Conservation (phyloP, 1,284 basidiomycete species). For the Rhodofomes roseus region DNA sequence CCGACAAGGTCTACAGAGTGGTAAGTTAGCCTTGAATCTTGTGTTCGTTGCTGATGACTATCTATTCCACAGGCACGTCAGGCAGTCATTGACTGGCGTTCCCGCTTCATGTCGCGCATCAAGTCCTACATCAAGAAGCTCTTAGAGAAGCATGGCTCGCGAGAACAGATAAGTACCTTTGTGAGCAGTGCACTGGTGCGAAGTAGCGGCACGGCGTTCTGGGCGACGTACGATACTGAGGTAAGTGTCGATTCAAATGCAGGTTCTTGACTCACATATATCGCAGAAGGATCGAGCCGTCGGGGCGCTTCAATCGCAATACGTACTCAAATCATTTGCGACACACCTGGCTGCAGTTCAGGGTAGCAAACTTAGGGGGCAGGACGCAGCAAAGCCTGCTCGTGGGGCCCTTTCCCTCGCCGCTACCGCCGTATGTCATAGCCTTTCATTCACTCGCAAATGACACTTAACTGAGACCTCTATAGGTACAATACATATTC, state of each 20-base stretch:
- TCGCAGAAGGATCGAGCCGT: not conserved
- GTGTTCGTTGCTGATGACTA: not conserved
- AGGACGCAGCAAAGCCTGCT: not conserved
- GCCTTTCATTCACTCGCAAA: too few species aligned
- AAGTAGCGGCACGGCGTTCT: too few species aligned
- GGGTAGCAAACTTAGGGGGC: not conserved
- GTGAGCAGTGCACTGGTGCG: too few species aligned
- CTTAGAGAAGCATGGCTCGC: not conserved
- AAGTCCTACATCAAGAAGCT: not conserved
- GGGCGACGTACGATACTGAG: too few species aligned
- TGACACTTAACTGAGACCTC: too few species aligned
- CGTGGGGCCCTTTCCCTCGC: not conserved
- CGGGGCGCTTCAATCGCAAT: not conserved
- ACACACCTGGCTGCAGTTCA: not conserved
- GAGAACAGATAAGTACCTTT: too few species aligned
- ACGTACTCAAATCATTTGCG: not conserved
- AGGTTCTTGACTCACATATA: not conserved
- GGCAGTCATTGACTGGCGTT: not conserved
- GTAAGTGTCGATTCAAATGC: too few species aligned
- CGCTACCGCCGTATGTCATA: not conserved
- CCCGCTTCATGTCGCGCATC: not conserved
- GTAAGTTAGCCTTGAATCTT: not conserved
- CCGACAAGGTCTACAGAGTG: not conserved
- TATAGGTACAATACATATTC: too few species aligned
- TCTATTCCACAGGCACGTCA: not conserved